Percentiles rank a stretch among this genome's conserved stretches.
Conservation (phyloP, 2,329 filamentous ascomycete genomes). For the Raffaelea deltoideospora region DNA sequence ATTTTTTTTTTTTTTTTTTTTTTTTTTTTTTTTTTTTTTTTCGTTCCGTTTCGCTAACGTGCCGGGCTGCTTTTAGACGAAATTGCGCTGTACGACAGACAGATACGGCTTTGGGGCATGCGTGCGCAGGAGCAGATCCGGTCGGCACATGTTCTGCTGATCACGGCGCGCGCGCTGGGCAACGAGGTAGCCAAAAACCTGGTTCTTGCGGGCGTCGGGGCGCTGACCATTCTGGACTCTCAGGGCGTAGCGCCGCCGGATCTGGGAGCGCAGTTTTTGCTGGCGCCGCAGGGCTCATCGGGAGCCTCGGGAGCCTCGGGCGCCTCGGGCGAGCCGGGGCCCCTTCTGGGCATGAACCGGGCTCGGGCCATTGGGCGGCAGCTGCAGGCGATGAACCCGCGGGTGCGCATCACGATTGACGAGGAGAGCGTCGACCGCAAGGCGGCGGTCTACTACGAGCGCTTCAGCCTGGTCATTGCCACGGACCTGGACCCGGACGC, state of each 20-base stretch:
- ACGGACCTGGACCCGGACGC: constrained; percentile 69
- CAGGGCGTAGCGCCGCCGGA: constrained; percentile 63
- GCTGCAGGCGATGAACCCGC: constrained; percentile 75
- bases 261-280: constrained; percentile 69
- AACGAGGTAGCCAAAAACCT: constrained; percentile 97
- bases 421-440: constrained; percentile 51
- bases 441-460: constrained; percentile 56
- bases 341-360: constrained; percentile 64
- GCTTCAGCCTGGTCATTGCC: constrained; percentile 76
- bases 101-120: constrained; percentile 94
- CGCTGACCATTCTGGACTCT: constrained; percentile 76
- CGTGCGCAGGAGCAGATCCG: constrained; percentile 88
- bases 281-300: constrained; percentile 24
- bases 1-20: neutral
- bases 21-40: neutral
- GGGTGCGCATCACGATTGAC: constrained; percentile 63
- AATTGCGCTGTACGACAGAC: constrained; percentile 91
- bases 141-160: constrained; percentile 74
- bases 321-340: constrained; percentile 60
- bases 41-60: no score
- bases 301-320: constrained; percentile 49
- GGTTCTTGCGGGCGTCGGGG: constrained; percentile 81
- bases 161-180: constrained; percentile 74
- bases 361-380: constrained; percentile 66
- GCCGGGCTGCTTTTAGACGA: no score